A percentile compares a stretch with the other conserved stretches of the same genome.
phyloP scores from a whole-genome alignment of 2,329 filamentous ascomycete species.

The Niveomyces coronatus region DNA sequence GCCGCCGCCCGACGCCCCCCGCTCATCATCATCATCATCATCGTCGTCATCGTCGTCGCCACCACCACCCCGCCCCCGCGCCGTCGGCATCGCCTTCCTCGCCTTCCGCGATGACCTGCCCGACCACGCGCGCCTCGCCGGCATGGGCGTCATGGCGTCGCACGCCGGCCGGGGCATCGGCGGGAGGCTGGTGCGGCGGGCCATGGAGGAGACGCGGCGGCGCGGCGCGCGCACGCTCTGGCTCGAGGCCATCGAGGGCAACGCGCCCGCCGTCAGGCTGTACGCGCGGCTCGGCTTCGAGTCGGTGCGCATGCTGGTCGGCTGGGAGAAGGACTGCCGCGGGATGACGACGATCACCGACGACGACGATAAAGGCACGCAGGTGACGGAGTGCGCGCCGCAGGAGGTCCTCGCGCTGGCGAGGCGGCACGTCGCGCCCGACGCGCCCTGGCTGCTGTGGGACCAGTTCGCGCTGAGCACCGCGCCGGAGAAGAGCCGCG shows the following conservation, averaged over 20 bases:
- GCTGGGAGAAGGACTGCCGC: constrained; percentile 10
- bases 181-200: constrained; percentile 6
- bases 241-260: constrained; percentile 15
- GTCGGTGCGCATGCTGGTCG: constrained; percentile 11
- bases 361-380: background rate
- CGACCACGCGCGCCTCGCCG: constrained; percentile 11
- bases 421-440: constrained; percentile 4
- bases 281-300: constrained; percentile 13
- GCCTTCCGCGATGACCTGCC: constrained; percentile 13
- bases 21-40: no score
- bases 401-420: constrained; percentile 11
- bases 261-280: constrained; percentile 12
- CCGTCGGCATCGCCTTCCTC: constrained; percentile 14
- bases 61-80: constrained; percentile 11
- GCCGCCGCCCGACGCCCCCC: no score
- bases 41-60: no score
- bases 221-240: constrained; percentile 11
- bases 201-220: constrained; percentile 10
- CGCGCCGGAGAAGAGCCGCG: constrained; percentile 4
- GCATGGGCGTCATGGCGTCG: constrained; percentile 13
- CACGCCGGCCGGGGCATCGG: constrained; percentile 13
- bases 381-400: constrained; percentile 8
- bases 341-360: background rate
- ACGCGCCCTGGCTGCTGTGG: constrained; percentile 14
- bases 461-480: constrained; percentile 4